Evolutionary conservation across 805 yeast genomes (phyloP).

Genomic region (Yamadazyma philogaea): DNA sequence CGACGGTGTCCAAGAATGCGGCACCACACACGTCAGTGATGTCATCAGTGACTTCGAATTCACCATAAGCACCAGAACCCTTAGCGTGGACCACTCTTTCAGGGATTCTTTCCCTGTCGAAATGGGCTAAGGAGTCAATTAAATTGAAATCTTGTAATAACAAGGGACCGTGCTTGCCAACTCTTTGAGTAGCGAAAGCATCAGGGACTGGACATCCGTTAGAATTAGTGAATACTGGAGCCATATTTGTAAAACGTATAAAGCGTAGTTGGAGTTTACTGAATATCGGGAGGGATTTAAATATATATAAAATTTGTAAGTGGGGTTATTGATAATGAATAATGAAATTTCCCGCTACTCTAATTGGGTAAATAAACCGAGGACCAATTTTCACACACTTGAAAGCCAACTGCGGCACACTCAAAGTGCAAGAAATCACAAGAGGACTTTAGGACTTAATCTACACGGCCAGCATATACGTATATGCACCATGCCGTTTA

Average conservation of each 20-base stretch:
- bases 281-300: not conserved
- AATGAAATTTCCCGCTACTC: constrained; percentile 8
- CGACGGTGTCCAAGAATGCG: constrained; percentile 66
- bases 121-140: constrained; percentile 81
- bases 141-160: constrained; percentile 76
- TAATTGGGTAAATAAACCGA: constrained; percentile 10
- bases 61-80: constrained; percentile 88
- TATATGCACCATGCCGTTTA: no score
- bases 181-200: constrained; percentile 71
- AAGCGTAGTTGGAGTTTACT: constrained; percentile 1
- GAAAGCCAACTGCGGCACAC: no score
- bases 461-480: no score
- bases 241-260: constrained; percentile 22
- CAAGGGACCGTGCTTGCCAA: constrained; percentile 73
- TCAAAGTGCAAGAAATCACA: no score
- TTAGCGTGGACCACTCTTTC: constrained; percentile 92
- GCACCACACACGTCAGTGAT: constrained; percentile 68
- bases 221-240: constrained; percentile 65
- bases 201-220: constrained; percentile 73
- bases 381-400: not conserved
- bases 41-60: constrained; percentile 82
- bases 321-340: constrained; percentile 10
- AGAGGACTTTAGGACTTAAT: no score
- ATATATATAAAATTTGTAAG: constrained; percentile 6
- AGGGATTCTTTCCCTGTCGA: constrained; percentile 85